Evolutionary conservation across 1,284 basidiomycete genomes (phyloP).

Genomic region (Cutaneotrichosporon mucoides): DNA sequence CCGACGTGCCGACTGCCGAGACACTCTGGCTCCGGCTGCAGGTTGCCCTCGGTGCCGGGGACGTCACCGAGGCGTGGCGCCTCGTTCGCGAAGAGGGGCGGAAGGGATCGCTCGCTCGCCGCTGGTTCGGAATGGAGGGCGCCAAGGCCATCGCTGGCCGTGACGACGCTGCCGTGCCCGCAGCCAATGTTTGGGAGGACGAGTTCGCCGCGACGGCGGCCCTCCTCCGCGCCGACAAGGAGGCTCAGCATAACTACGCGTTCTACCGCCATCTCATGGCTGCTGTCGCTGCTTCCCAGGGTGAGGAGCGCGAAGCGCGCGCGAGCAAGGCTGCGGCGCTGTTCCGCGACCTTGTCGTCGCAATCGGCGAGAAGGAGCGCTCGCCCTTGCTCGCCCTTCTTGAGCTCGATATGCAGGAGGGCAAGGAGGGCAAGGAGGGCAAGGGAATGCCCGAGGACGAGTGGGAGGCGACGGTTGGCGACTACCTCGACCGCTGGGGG

Average conservation of each 20-base stretch:
- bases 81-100: conserved; percentile 21
- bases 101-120: conserved; percentile 27
- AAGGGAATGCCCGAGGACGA: conserved; percentile 13
- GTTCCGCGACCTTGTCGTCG: conserved; percentile 18
- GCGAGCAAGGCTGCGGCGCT: conserved; percentile 6
- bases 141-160: conserved; percentile 20
- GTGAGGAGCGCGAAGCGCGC: neutral
- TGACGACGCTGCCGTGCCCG: conserved; percentile 3
- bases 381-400: conserved; percentile 32
- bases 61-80: conserved; percentile 21
- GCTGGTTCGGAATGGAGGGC: conserved; percentile 32
- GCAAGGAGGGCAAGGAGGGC: neutral
- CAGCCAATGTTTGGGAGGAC: conserved; percentile 19
- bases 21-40: conserved; percentile 39
- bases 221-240: conserved; percentile 20
- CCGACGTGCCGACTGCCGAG: conserved; percentile 24
- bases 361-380: conserved; percentile 31
- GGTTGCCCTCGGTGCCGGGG: conserved; percentile 29
- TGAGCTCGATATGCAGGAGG: conserved; percentile 21
- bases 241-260: conserved; percentile 39
- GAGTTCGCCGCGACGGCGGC: conserved; percentile 26
- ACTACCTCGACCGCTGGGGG: conserved; percentile 38
- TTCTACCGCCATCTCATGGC: conserved; percentile 33
- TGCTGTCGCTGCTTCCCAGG: neutral
- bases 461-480: conserved; percentile 22